Percentiles rank a stretch among this genome's conserved stretches.
These are phyloP conservation scores for Oenanthe sinensis DNA, from an alignment of 129 eudicot species.

Conservation along the genomic window DNA sequence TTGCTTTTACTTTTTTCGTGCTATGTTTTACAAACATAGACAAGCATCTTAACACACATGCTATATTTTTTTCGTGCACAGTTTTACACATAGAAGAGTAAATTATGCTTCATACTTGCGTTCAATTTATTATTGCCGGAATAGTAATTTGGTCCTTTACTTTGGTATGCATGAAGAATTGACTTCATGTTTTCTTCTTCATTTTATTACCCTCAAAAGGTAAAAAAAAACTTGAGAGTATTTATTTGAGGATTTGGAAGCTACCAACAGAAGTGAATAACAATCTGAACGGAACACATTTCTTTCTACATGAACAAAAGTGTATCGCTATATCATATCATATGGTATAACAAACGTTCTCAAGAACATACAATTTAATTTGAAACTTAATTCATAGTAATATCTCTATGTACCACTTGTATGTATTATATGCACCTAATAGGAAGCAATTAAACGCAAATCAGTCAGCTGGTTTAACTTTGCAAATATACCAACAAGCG, in stretches of 20 bases:
- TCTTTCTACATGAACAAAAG: neutral
- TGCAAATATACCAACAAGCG: slow-evolving; percentile 81
- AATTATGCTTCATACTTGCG: neutral
- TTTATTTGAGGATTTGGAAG: neutral
- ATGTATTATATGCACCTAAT: slow-evolving; percentile 7
- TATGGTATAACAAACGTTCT: neutral
- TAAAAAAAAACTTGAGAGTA: neutral
- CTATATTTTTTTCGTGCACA: neutral
- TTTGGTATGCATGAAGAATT: neutral
- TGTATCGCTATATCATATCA: neutral
- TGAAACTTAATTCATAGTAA: neutral
- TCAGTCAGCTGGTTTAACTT: slow-evolving; percentile 35
- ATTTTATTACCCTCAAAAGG: neutral
- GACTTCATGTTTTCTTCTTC: neutral
- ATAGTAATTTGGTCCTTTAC: neutral
- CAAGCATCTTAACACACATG: too few species aligned
- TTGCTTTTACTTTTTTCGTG: neutral
- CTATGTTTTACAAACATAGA: too few species aligned
- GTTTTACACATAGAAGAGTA: too few species aligned
- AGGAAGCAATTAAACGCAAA: slow-evolving; percentile 21
- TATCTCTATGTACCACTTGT: neutral
- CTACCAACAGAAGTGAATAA: neutral
- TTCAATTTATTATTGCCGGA: neutral
- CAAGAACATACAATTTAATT: neutral
- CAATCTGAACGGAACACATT: neutral